phyloP scores from a whole-genome alignment of 1,284 basidiomycete genomes.

The Coniferiporia sulphurascens region DNA sequence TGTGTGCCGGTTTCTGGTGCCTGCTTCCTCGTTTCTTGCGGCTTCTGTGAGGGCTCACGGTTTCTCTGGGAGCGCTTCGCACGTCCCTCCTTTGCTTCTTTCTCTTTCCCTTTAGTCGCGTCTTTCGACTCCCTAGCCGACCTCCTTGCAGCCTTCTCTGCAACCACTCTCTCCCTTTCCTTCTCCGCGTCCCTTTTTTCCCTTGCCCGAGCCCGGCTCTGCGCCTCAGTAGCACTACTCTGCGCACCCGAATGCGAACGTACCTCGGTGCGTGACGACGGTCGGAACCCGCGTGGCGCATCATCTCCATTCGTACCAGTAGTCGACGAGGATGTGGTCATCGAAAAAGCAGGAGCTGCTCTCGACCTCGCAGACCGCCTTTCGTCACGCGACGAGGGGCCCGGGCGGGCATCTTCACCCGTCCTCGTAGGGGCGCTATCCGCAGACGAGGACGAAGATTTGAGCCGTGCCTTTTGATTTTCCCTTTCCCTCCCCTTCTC shows the following conservation, averaged over 20 bases:
- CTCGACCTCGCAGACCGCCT: conserved; percentile 20
- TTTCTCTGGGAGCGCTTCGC: background rate
- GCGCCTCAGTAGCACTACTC: background rate
- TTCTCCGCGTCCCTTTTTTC: background rate
- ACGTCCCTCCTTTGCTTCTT: too few relatives aligned
- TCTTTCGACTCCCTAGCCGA: background rate
- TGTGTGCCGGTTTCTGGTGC: background rate
- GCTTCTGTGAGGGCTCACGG: background rate
- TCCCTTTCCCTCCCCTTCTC: background rate
- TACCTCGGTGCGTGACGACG: background rate
- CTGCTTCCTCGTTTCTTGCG: background rate
- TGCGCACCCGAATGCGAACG: background rate
- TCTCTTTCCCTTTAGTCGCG: too few relatives aligned
- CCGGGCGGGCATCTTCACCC: background rate
- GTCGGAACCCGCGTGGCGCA: background rate
- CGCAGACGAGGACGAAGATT: background rate
- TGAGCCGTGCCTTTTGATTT: background rate
- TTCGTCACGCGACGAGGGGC: background rate
- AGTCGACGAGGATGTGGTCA: background rate
- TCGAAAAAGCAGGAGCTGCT: conserved; percentile 19
- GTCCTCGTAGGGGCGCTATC: background rate
- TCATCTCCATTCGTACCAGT: background rate
- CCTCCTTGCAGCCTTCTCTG: background rate
- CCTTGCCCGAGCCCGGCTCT: too few relatives aligned
- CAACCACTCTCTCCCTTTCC: background rate